Evolutionary conservation across 1,139 yeast genomes (phyloP).

Genomic region (Saccharomyces hybrid): DNA sequence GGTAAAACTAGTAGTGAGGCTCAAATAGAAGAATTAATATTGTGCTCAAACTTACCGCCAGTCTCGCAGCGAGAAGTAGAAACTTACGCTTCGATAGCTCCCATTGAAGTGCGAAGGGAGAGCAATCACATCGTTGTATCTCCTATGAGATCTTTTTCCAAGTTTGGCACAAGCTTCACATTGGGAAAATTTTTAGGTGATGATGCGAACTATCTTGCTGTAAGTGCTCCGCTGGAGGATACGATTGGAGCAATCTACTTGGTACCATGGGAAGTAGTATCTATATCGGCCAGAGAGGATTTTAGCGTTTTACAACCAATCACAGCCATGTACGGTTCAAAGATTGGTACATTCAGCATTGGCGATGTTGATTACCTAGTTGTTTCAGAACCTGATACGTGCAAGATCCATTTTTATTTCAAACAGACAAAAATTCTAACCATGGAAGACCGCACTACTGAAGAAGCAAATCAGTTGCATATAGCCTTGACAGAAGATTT

Average conservation of each 20-base stretch:
- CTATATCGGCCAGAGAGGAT: not conserved
- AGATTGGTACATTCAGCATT: constrained; percentile 22
- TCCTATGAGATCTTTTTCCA: constrained; percentile 30
- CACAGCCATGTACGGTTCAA: constrained; percentile 33
- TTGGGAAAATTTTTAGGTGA: constrained; percentile 36
- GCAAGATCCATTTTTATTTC: constrained; percentile 20
- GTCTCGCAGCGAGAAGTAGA: not conserved
- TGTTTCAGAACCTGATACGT: constrained; percentile 35
- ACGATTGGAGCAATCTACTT: constrained; percentile 37
- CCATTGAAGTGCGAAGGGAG: not conserved
- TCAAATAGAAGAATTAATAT: constrained; percentile 5
- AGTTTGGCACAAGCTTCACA: constrained; percentile 39
- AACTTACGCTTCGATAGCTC: not conserved
- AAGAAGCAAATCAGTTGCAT: constrained; percentile 11
- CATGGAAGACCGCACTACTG: constrained; percentile 14
- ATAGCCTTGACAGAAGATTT: constrained; percentile 29
- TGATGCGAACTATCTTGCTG: constrained; percentile 36
- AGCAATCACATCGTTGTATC: constrained; percentile 13
- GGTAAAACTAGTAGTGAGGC: not conserved
- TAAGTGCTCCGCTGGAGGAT: constrained; percentile 44
- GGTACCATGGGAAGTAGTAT: constrained; percentile 29
- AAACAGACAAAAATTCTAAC: constrained; percentile 22
- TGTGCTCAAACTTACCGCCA: constrained; percentile 15
- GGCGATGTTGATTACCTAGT: constrained; percentile 27
- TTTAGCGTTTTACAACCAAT: constrained; percentile 4